Evolutionary conservation across 768 basidiomycete species (phyloP), one percentile per base, ranked within the genome.

Genomic region (Pisolithus albus): DNA sequence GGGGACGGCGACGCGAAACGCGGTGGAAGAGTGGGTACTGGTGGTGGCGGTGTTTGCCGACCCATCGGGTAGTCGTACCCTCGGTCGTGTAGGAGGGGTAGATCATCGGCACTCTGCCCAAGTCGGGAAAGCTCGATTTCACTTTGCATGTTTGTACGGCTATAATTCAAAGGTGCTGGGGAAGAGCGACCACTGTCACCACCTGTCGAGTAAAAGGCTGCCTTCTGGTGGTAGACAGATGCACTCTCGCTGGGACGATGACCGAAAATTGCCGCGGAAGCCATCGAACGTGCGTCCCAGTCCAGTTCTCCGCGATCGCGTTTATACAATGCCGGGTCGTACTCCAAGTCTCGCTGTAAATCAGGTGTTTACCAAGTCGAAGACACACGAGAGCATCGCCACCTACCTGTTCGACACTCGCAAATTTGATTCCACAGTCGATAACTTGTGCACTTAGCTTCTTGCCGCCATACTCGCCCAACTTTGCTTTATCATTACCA

Each of bases 261-360:
- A 34, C 61, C 65, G 42, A 86, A 70, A 44, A 83, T 60, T 24
- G 73, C 76, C 0, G 77, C 74, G 10, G 84, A 83, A 6, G 82
- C 76, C 57, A 92, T 74, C 0, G 89, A 92, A 7, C 83, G 81
- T 42, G 77, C 75, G 58, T 96, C 93, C 91, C 89, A 95, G 59
- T 94, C 91, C 45, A 84, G 63, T 65, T 95, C 90, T 49, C 88
- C 90, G 53, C 86, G 76, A 62, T 92, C 90, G 15, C 88, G 82
- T 57, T 76, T 78, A 60, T 92, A 92, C 18, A 88, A 68, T 7
- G 67, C 72, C n/a, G 86, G 88, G 60, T 92, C 90, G 63, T 89
- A 91, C 64, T 86, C 88, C 44, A 92, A 74, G 54, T 92, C 86
- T 56, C 70, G 73, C 78, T 85, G 51, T 2, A 52, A 38, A 21